A percentile compares a stretch with the other conserved stretches of the same genome.
Evolutionary conservation across 1,284 basidiomycete species (phyloP).

Genomic region (Golubevia pallescens): DNA sequence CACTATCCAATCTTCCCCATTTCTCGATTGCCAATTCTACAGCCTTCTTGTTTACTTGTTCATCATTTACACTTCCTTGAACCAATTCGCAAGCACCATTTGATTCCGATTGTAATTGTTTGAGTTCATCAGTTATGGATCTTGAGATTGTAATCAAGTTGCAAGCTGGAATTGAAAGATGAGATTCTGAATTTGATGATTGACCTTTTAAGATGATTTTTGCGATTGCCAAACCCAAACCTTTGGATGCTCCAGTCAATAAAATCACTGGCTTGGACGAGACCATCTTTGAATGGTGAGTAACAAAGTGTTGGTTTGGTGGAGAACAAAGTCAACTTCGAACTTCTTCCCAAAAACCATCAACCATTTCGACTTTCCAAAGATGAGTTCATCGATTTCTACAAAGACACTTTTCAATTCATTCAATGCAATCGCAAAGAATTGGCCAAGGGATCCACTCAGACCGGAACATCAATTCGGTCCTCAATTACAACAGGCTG

Average conservation of each 20-base stretch:
- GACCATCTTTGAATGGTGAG: too few relatives aligned
- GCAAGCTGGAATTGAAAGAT: constrained; percentile 11
- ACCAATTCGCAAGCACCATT: constrained; percentile 6
- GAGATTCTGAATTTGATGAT: not conserved
- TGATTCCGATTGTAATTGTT: constrained; percentile 17
- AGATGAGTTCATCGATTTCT: too few relatives aligned
- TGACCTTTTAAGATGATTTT: constrained; percentile 32
- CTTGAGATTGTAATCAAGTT: constrained; percentile 53
- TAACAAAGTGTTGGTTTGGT: too few relatives aligned
- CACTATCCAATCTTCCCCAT: constrained; percentile 36
- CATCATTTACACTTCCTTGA: constrained; percentile 46
- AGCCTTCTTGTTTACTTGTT: constrained; percentile 17
- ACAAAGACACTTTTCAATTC: too few relatives aligned
- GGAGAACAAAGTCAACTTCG: too few relatives aligned
- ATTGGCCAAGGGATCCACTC: too few relatives aligned
- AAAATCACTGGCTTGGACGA: constrained; percentile 43
- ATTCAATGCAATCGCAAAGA: too few relatives aligned
- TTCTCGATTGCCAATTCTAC: constrained; percentile 28
- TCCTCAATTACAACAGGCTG: too few relatives aligned
- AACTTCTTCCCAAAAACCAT: too few relatives aligned
- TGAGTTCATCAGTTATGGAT: constrained; percentile 27
- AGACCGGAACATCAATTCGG: too few relatives aligned
- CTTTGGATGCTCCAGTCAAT: constrained; percentile 53
- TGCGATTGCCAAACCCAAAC: constrained; percentile 44
- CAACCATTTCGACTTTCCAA: too few relatives aligned